A percentile compares a stretch with the other conserved stretches of the same genome.
These are phyloP conservation scores for Penicillium longicatenatum DNA, from an alignment of 495 filamentous ascomycete species.

Conservation along the genomic window DNA sequence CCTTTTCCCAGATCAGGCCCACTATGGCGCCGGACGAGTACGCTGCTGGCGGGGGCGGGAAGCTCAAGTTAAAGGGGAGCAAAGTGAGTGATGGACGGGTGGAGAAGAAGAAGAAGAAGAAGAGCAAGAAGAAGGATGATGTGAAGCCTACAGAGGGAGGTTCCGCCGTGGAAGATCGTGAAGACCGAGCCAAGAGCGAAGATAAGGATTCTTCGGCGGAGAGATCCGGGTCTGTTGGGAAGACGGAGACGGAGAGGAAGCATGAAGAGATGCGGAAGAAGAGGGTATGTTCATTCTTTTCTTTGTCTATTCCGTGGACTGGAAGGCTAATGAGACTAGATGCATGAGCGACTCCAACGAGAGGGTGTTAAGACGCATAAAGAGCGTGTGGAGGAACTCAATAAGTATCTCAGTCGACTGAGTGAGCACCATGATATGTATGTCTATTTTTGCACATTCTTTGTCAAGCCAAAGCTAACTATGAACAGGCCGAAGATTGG, in stretches of 20 bases:
- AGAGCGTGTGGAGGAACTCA: slow-evolving; percentile 92
- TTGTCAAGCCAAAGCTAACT: slow-evolving; percentile 16
- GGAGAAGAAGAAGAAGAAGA: slow-evolving; percentile 63
- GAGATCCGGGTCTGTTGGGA: slow-evolving; percentile 36
- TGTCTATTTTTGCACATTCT: slow-evolving; percentile 18
- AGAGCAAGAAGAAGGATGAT: slow-evolving; percentile 49
- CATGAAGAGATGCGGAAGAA: slow-evolving; percentile 79
- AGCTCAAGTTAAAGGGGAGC: slow-evolving; percentile 79
- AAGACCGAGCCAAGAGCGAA: slow-evolving; percentile 10
- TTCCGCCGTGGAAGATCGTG: too few relatives aligned
- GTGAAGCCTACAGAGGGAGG: neutral
- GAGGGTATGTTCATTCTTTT: slow-evolving; percentile 59
- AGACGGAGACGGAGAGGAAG: slow-evolving; percentile 84
- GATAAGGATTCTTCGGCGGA: slow-evolving; percentile 4
- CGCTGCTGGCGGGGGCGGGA: slow-evolving; percentile 62
- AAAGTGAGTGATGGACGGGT: slow-evolving; percentile 54
- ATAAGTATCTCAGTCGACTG: slow-evolving; percentile 85
- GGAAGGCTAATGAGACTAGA: slow-evolving; percentile 27
- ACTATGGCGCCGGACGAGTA: slow-evolving; percentile 61
- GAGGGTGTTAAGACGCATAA: slow-evolving; percentile 95
- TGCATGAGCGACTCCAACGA: slow-evolving; percentile 74
- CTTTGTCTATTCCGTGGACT: slow-evolving; percentile 11
- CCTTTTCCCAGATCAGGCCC: neutral
- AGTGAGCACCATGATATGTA: slow-evolving; percentile 99
- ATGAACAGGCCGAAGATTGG: slow-evolving; percentile 67